Evolutionary conservation across 805 yeast genomes (phyloP).

Genomic region (Myxozyma melibiosi): DNA sequence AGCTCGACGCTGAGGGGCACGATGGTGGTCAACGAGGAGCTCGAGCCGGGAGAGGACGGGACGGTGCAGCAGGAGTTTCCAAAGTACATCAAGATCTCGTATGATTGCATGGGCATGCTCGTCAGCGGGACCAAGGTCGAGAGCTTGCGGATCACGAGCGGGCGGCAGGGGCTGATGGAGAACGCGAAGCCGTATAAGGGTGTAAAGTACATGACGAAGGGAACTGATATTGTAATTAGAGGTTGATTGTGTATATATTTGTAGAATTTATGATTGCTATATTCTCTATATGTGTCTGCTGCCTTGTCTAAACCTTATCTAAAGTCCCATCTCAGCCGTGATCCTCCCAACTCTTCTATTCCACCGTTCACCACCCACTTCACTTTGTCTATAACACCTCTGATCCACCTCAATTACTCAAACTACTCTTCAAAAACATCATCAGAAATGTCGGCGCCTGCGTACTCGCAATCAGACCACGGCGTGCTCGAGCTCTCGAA

Average conservation of each 20-base stretch:
- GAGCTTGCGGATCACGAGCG: slow-evolving; percentile 58
- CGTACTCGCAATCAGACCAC: slow-evolving; percentile 10
- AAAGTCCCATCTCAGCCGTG: background rate
- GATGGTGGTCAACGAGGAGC: slow-evolving; percentile 43
- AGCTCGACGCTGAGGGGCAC: slow-evolving; percentile 69
- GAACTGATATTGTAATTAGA: slow-evolving; percentile 61
- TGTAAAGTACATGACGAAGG: slow-evolving; percentile 72
- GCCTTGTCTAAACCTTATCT: background rate
- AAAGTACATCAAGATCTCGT: slow-evolving; percentile 52
- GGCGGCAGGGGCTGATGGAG: slow-evolving; percentile 57
- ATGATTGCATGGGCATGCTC: slow-evolving; percentile 64
- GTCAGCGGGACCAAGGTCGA: slow-evolving; percentile 77
- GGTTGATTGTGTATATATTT: slow-evolving; percentile 27
- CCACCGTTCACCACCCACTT: background rate
- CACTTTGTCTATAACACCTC: background rate
- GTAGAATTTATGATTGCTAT: background rate
- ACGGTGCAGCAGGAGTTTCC: slow-evolving; percentile 44
- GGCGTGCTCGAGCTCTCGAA: slow-evolving; percentile 7
- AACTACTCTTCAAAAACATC: no score
- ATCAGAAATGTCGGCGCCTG: slow-evolving; percentile 3
- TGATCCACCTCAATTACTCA: background rate
- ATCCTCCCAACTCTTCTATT: no score
- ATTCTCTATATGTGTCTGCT: background rate
- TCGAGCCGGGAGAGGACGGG: slow-evolving; percentile 31
- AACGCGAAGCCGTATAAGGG: slow-evolving; percentile 84